Conservation (phyloP, 177 flowering plant genomes). For the Tripterygium wilfordii region DNA sequence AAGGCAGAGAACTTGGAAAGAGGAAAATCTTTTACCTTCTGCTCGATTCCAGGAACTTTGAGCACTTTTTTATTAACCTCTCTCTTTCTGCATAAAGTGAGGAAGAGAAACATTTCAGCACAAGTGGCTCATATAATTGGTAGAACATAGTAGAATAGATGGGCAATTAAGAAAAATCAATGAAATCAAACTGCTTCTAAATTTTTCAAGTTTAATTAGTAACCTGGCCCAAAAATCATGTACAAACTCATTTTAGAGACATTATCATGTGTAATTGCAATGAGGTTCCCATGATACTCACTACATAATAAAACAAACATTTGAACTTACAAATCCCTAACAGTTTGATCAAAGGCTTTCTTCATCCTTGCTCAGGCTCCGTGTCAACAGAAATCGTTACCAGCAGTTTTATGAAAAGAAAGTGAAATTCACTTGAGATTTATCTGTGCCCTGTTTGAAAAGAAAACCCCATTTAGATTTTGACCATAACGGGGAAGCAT, state of each 20-base stretch:
- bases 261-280: too few species aligned
- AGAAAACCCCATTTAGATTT: too few species aligned
- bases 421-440: too few species aligned
- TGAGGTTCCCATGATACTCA: too few species aligned
- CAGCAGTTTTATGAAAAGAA: background rate
- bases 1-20: background rate
- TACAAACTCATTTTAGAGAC: too few species aligned
- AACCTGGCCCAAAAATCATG: background rate
- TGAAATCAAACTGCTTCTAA: background rate
- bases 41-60: slow-evolving; percentile 92
- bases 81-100: slow-evolving; percentile 65
- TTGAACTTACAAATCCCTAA: slow-evolving; percentile 82
- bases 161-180: too few species aligned
- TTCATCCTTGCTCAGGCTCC: too few species aligned
- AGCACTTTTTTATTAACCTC: slow-evolving; percentile 96
- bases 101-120: slow-evolving; percentile 3
- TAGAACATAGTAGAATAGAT: too few species aligned
- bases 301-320: background rate
- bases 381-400: slow-evolving; percentile 1
- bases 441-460: too few species aligned
- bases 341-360: slow-evolving; percentile 92
- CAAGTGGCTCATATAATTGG: too few species aligned
- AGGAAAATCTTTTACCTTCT: slow-evolving; percentile 56
- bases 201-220: background rate
- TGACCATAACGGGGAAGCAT: too few species aligned